phyloP scores from a whole-genome alignment of 352 stramenopile genomes.

The Globisporangium alternatum region DNA sequence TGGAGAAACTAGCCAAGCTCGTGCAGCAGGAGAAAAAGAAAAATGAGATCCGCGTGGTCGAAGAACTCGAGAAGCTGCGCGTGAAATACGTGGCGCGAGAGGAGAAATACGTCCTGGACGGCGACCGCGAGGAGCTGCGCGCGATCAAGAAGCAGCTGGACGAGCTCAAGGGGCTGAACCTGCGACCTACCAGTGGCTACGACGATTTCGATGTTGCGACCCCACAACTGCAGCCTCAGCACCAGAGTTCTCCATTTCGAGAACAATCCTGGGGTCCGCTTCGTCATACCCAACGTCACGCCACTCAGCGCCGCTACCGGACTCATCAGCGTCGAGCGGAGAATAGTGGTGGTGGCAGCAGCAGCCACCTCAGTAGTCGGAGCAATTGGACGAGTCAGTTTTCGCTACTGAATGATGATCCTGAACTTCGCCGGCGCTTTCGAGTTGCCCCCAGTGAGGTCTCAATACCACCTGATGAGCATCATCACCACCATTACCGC shows the following conservation, averaged over 20 bases:
- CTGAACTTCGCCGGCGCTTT: background rate
- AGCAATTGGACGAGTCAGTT: background rate
- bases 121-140: slow-evolving; percentile 72
- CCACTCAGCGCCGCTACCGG: background rate
- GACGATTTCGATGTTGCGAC: background rate
- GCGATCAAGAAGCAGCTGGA: slow-evolving; percentile 84
- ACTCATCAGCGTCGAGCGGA: background rate
- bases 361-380: background rate
- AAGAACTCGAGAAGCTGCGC: slow-evolving; percentile 78
- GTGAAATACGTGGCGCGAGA: slow-evolving; percentile 80
- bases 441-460: background rate
- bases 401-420: background rate
- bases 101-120: slow-evolving; percentile 76
- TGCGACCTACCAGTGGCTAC: slow-evolving; percentile 5
- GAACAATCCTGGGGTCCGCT: background rate
- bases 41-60: slow-evolving; percentile 48
- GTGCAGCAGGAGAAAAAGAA: slow-evolving; percentile 69
- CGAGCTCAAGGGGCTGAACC: slow-evolving; percentile 52
- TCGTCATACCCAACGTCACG: background rate
- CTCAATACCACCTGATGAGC: background rate
- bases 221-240: background rate
- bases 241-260: background rate
- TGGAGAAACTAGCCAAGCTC: slow-evolving; percentile 54
- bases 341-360: background rate
- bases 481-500: background rate